Evolutionary conservation across 495 filamentous ascomycete genomes (phyloP), one percentile per base, ranked within the genome.

Genomic region (Penicillium chermesinum): DNA sequence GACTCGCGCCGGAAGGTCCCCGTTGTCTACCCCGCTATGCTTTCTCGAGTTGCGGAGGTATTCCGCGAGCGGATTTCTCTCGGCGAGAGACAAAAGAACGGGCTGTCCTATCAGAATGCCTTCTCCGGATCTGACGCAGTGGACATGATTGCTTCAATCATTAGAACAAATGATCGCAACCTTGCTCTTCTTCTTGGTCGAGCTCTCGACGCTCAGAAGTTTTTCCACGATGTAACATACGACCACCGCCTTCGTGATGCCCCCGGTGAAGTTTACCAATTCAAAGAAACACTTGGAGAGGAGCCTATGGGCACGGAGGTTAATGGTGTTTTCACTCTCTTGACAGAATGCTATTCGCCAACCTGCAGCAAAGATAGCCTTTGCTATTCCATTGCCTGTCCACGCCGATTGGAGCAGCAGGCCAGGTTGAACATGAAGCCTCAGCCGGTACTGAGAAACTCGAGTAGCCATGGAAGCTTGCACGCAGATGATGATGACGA

Each of bases 141-240:
- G 21, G 94, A 97, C 66, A 73, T 96, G 53, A 89, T 99, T 42
- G 83, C 85, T 2, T 88, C 87, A 58, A 97, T 97, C 55, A 96
- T 97, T 62, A 86, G 91, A 65, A 99, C 94, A 0, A 95, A 85
- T 9, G 94, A 99, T 66, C 82, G 94, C 41, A 99, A 96, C 59
- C 72, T 99, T 53, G 93, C 94, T 34, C 72, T 99, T 46, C 81
- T 99, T 9, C 68, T 99, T n/a, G 94, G 94, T 38, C 79, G 94
- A 53, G 88, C 90, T 46, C 72, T 99, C 37, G 94, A 99, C 71
- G 94, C 94, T 35, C 94, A 99, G 67, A 99, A 97, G 65, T 96
- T 97, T 66, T 99, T 99, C 64, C 94, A 97, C 65, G 94, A 99
- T 79, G 94, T 97, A 34, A 96, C 91, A 3, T 99, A 99, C 65